Conservation (phyloP, 805 yeast species). For the Starmerella sirachaensis region DNA sequence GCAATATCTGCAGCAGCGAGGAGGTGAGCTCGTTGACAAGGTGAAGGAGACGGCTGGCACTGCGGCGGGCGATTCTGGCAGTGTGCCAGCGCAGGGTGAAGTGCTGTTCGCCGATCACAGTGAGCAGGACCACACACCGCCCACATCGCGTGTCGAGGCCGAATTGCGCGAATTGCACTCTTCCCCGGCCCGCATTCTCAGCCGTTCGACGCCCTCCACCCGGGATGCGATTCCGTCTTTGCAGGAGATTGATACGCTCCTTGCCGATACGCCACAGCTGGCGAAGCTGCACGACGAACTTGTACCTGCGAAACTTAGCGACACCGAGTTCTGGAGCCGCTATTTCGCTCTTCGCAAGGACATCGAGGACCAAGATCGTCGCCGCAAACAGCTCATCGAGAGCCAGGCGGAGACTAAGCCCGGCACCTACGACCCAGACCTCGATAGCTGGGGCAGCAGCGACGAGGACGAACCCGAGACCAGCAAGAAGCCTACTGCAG, state of each 20-base stretch:
- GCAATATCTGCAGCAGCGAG: constrained; percentile 43
- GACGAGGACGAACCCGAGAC: constrained; percentile 14
- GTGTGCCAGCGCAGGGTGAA: constrained; percentile 22
- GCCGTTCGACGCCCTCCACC: constrained; percentile 22
- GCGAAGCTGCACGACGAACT: constrained; percentile 43
- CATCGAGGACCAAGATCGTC: constrained; percentile 49
- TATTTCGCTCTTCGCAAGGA: constrained; percentile 46
- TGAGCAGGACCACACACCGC: constrained; percentile 26
- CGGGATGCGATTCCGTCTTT: constrained; percentile 31
- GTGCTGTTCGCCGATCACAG: constrained; percentile 38
- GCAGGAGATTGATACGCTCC: constrained; percentile 40
- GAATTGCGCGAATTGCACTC: constrained; percentile 46
- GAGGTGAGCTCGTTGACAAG: constrained; percentile 35
- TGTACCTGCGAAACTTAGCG: constrained; percentile 53
- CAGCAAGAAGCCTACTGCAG: no score
- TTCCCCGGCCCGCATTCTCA: constrained; percentile 36
- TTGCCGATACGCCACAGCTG: constrained; percentile 39
- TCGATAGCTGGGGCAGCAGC: constrained; percentile 36
- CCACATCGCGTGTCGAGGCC: constrained; percentile 52
- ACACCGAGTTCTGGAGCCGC: constrained; percentile 60
- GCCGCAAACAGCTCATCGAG: constrained; percentile 51
- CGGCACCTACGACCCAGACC: constrained; percentile 23
- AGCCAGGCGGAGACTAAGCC: constrained; percentile 25
- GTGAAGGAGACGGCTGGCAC: constrained; percentile 33
- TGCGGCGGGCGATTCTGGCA: constrained; percentile 13